phyloP scores from a whole-genome alignment of 495 filamentous ascomycete genomes.

The Pyronema omphalodes region DNA sequence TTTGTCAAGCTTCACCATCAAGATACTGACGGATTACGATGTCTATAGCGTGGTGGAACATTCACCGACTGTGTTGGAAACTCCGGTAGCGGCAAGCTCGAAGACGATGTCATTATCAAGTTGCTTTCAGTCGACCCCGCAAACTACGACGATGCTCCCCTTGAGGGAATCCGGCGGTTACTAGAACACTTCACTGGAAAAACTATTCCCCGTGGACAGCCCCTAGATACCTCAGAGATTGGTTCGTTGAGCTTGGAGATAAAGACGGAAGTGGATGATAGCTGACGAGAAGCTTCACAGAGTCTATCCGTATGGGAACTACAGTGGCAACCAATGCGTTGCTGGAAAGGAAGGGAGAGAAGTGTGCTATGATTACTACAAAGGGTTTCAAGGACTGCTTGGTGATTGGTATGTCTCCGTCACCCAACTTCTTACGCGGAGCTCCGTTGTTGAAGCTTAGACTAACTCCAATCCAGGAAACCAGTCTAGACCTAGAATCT shows the following conservation, averaged over 20 bases:
- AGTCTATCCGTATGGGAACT: constrained; percentile 75
- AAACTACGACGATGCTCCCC: constrained; percentile 76
- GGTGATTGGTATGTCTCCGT: constrained; percentile 39
- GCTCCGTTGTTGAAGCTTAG: not conserved
- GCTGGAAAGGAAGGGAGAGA: constrained; percentile 84
- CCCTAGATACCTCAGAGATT: constrained; percentile 69
- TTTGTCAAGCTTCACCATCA: not conserved
- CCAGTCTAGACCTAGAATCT: constrained; percentile 66
- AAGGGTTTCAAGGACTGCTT: constrained; percentile 87
- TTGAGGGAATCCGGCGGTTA: constrained; percentile 81
- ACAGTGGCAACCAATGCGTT: constrained; percentile 80
- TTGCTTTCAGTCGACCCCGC: constrained; percentile 75
- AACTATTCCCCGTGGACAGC: constrained; percentile 60
- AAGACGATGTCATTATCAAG: constrained; percentile 67
- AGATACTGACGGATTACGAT: not conserved
- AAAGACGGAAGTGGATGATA: constrained; percentile 42
- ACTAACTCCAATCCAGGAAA: constrained; percentile 28
- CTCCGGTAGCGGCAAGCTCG: constrained; percentile 36
- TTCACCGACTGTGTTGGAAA: constrained; percentile 58
- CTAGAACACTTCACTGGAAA: constrained; percentile 60
- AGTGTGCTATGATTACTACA: constrained; percentile 77
- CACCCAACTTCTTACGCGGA: not conserved
- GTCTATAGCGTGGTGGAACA: constrained; percentile 42
- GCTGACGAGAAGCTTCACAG: constrained; percentile 26
- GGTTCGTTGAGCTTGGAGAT: constrained; percentile 38